Evolutionary conservation across 352 stramenopile species (phyloP), one percentile per base, ranked within the genome.

Genomic region (Globisporangium perplexum): DNA sequence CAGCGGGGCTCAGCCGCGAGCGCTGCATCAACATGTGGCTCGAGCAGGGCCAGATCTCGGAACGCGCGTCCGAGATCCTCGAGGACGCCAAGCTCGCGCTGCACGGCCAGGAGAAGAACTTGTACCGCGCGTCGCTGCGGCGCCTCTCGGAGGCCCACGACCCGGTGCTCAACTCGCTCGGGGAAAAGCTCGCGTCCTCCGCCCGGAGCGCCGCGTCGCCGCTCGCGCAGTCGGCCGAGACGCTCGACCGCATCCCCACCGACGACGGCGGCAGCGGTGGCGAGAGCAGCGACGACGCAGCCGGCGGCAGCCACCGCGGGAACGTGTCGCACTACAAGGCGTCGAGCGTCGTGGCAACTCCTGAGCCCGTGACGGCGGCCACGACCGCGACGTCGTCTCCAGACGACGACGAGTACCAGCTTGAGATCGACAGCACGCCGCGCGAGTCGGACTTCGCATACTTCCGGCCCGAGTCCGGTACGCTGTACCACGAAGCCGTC

Each of bases 11-110:
- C 33, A 80, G 69, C 54, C 69, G 80, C 48, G 77, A 90, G 60
- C 63, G 75, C 41, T 80, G 76, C 23, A 92, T 90, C 58, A 88
- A 79, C 53, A 90, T 87, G 78, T 92, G 82, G 82, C 67, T 76
- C 47, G 60, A 92, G 51, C 78, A 90, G 59, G 83, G 83, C 38
- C 60, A 88, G 60, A 89, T 94, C 42, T 94, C 83, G 26, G 80
- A 84, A 48, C 78, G 77, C 24, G 83, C 83, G 47, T 87, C 77
- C 0, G 83, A 94, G 60, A 90, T 94, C 28, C 53, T 94, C 7
- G 83, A 90, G 47, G 83, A 94, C 60, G 83, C 83, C 10, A 87
- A 81, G 49, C 65, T 92, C 24, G 77, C 77, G 30, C 59, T 89
- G 31, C 79, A 91, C 49, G 83, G 83, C 30, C 86, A 92, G 45